Evolutionary conservation across 441 rosid species (phyloP).

Genomic region (Adansonia rubrostipa): DNA sequence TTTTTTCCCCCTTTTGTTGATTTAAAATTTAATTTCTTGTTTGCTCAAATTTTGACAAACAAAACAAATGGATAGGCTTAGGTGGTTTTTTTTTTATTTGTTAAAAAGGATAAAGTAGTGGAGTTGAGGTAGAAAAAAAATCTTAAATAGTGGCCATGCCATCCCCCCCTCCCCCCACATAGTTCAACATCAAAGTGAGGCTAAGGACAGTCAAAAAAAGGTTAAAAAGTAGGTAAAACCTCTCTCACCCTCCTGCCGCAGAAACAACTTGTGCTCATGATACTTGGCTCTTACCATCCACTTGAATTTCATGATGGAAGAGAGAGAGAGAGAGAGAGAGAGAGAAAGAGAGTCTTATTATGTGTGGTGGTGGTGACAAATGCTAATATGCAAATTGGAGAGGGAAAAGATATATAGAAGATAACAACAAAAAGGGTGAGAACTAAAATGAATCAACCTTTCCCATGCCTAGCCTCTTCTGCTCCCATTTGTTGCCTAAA

Average conservation of each 20-base stretch:
- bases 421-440: constrained; percentile 45
- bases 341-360: not conserved
- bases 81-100: constrained; percentile 14
- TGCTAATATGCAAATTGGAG: constrained; percentile 26
- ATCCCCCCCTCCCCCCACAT: not conserved
- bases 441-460: constrained; percentile 36
- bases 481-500: constrained; percentile 40
- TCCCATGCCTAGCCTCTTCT: constrained; percentile 14
- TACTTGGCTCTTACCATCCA: constrained; percentile 45
- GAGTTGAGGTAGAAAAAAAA: constrained; percentile 14
- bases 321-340: constrained; percentile 27
- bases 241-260: not conserved
- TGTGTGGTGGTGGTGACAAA: constrained; percentile 41
- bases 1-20: not conserved
- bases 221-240: constrained; percentile 48
- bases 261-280: constrained; percentile 42
- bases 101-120: not conserved
- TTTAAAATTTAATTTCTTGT: not conserved
- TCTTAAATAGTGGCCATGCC: not conserved
- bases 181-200: constrained; percentile 11
- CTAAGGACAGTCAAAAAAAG: constrained; percentile 25
- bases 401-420: not conserved
- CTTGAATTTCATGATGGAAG: constrained; percentile 41
- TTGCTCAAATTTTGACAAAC: not conserved
- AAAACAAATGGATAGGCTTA: constrained; percentile 26